A percentile compares a stretch with the other conserved stretches of the same genome.
phyloP scores from a whole-genome alignment of 805 yeast species.

The Starmerella apis region DNA sequence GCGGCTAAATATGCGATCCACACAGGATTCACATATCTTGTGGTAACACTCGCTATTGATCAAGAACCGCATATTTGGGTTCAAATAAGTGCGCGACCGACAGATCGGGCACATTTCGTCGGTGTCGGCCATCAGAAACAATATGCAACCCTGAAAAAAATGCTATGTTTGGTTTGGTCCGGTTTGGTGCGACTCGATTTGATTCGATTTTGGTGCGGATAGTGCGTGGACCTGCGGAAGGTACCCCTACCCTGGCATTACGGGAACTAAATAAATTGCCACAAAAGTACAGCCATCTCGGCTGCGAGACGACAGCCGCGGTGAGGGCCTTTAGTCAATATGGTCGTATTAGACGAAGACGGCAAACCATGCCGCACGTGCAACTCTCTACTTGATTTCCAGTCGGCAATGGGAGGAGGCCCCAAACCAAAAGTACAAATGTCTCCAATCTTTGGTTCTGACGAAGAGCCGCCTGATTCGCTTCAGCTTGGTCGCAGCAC shows the following conservation, averaged over 20 bases:
- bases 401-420: conserved; percentile 39
- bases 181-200: too few relatives aligned
- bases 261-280: conserved; percentile 1
- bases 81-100: conserved; percentile 84
- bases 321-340: background rate
- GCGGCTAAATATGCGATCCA: conserved; percentile 80
- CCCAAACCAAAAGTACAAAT: conserved; percentile 10
- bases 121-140: conserved; percentile 6
- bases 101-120: conserved; percentile 92
- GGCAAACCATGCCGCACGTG: conserved; percentile 96
- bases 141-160: background rate
- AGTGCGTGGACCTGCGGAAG: background rate
- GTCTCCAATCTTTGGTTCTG: conserved; percentile 16
- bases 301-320: background rate
- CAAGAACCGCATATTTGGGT: conserved; percentile 84
- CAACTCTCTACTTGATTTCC: conserved; percentile 70
- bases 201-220: too few relatives aligned
- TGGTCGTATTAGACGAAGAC: conserved; percentile 66
- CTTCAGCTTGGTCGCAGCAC: conserved; percentile 69
- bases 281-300: background rate
- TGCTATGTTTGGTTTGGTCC: too few relatives aligned
- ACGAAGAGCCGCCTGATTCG: conserved; percentile 78
- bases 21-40: conserved; percentile 91
- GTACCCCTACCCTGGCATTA: background rate
- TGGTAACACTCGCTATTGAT: conserved; percentile 97